These are phyloP conservation scores for Moesziomyces parantarcticus DNA, from an alignment of 1,284 basidiomycete species.

Conservation along the genomic window DNA sequence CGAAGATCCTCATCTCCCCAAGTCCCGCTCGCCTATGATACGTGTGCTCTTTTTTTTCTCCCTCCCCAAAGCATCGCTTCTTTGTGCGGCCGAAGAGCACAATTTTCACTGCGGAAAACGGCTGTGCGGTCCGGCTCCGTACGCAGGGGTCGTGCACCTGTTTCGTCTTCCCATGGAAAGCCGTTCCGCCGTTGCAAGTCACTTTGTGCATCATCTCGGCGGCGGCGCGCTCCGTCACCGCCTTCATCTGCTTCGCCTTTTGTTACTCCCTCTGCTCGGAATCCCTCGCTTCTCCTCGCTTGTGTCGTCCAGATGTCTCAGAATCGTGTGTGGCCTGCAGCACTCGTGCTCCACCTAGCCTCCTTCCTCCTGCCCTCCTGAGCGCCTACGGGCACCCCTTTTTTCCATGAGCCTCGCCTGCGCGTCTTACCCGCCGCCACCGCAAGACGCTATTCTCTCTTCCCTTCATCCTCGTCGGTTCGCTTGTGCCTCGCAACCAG, in stretches of 20 bases:
- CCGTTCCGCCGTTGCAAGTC: too few relatives aligned
- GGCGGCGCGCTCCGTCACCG: not conserved
- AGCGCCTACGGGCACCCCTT: not conserved
- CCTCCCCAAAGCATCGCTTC: not conserved
- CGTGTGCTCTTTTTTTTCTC: constrained; percentile 2
- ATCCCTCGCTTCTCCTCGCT: not conserved
- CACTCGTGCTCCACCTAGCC: not conserved
- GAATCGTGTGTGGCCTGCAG: not conserved
- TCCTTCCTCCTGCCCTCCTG: not conserved
- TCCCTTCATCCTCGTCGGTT: not conserved
- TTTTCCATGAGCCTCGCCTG: constrained; percentile 2
- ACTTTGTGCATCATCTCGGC: not conserved
- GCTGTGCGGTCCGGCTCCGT: too few relatives aligned
- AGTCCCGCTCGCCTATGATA: not conserved
- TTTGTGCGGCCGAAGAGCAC: not conserved
- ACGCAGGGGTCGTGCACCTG: not conserved
- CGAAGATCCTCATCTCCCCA: constrained; percentile 23
- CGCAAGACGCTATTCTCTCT: too few relatives aligned
- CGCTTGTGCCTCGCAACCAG: too few relatives aligned
- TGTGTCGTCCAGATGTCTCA: not conserved
- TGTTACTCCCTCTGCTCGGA: not conserved
- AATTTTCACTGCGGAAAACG: too few relatives aligned
- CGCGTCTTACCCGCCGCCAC: not conserved
- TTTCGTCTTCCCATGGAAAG: too few relatives aligned
- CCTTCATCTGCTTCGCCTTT: not conserved